Evolutionary conservation across 1,139 yeast genomes (phyloP).

Genomic region (Saccharomyces uvarum): DNA sequence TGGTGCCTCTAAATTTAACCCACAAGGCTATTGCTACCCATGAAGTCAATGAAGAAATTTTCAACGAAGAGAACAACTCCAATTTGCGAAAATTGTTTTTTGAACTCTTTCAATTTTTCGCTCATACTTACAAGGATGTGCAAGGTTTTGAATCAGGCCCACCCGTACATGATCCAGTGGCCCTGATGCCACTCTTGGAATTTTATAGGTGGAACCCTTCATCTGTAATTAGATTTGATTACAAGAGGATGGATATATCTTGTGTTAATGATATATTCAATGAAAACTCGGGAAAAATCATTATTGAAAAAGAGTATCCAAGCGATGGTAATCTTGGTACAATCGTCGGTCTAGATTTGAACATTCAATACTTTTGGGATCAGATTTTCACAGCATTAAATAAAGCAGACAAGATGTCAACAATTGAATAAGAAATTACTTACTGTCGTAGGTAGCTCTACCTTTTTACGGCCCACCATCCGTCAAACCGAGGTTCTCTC

Average conservation of each 20-base stretch:
- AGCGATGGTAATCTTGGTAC: slow-evolving; percentile 35
- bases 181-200: slow-evolving; percentile 54
- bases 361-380: slow-evolving; percentile 48
- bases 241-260: slow-evolving; percentile 33
- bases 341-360: slow-evolving; percentile 40
- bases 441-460: not conserved
- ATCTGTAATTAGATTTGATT: slow-evolving; percentile 30
- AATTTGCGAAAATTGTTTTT: slow-evolving; percentile 46
- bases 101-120: slow-evolving; percentile 52
- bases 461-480: no score
- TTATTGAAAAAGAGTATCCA: slow-evolving; percentile 23
- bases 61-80: slow-evolving; percentile 29
- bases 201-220: slow-evolving; percentile 28
- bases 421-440: slow-evolving; percentile 16
- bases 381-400: slow-evolving; percentile 39
- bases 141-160: slow-evolving; percentile 53
- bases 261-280: slow-evolving; percentile 32
- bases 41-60: slow-evolving; percentile 36
- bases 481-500: not conserved
- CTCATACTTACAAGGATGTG: slow-evolving; percentile 39
- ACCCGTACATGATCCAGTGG: slow-evolving; percentile 77
- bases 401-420: slow-evolving; percentile 21
- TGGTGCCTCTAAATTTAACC: slow-evolving; percentile 66
- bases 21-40: slow-evolving; percentile 57
- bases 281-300: slow-evolving; percentile 22